Conservation (phyloP, 2,329 filamentous ascomycete genomes). For the Incumbomyces delicatus region DNA sequence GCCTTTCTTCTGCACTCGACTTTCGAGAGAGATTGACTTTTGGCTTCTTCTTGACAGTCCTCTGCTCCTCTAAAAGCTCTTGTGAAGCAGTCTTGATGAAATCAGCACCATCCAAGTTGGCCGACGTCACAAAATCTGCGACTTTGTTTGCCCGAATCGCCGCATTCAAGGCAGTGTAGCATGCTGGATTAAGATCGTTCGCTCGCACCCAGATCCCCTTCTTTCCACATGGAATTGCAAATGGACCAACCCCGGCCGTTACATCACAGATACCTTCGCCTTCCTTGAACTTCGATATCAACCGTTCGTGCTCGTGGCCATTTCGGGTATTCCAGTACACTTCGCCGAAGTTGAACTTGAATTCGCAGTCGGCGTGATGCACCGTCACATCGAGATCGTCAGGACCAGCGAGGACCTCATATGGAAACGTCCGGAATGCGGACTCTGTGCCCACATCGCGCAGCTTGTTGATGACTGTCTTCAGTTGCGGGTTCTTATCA, state of each 20-base stretch:
- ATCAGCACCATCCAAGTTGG: constrained; percentile 68
- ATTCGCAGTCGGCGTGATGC: constrained; percentile 73
- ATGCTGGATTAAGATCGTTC: constrained; percentile 93
- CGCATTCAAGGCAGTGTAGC: constrained; percentile 60
- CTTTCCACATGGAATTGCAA: constrained; percentile 83
- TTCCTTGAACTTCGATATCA: constrained; percentile 65
- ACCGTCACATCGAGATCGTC: constrained; percentile 77
- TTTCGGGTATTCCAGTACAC: constrained; percentile 98
- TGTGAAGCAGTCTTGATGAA: constrained; percentile 69
- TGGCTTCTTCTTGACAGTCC: constrained; percentile 43
- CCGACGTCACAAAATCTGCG: constrained; percentile 60
- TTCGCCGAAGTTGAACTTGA: constrained; percentile 86
- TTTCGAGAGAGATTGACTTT: constrained; percentile 29
- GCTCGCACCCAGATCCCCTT: constrained; percentile 89
- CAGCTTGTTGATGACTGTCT: constrained; percentile 92
- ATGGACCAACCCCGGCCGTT: constrained; percentile 95
- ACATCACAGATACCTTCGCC: constrained; percentile 91
- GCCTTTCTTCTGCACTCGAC: constrained; percentile 23
- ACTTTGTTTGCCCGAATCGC: constrained; percentile 75
- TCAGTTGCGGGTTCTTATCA: constrained; percentile 76
- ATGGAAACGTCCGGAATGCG: constrained; percentile 82
- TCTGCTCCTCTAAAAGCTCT: constrained; percentile 39
- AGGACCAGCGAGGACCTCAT: constrained; percentile 76
- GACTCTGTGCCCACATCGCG: constrained; percentile 78
- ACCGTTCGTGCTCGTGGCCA: constrained; percentile 74